Evolutionary conservation across 495 filamentous ascomycete species (phyloP).

Genomic region (Collariella sp.): DNA sequence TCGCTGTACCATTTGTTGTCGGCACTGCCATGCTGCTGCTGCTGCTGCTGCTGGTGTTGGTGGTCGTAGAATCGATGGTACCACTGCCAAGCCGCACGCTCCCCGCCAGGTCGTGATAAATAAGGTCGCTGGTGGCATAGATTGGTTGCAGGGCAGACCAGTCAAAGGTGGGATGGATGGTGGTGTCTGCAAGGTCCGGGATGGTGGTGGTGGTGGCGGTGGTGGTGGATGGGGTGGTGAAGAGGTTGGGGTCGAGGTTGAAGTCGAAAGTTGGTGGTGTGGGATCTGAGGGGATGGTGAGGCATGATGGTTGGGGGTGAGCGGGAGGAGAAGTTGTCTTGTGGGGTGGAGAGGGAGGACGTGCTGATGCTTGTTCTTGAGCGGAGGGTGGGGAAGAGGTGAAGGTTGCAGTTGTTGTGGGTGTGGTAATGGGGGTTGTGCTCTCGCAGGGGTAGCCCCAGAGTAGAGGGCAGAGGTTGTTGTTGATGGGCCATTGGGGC

Average conservation of each 20-base stretch:
- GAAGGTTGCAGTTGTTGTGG: not conserved
- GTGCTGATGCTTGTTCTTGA: not conserved
- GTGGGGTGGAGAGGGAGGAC: not conserved
- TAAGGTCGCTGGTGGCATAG: slow-evolving; percentile 45
- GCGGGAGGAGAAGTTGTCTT: not conserved
- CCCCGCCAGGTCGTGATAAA: slow-evolving; percentile 39
- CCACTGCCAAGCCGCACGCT: not conserved
- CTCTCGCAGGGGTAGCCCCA: not conserved
- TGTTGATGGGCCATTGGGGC: too few species aligned
- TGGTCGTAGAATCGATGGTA: too few species aligned
- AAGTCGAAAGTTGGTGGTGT: not conserved
- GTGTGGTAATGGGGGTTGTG: too few species aligned
- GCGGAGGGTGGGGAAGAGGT: not conserved
- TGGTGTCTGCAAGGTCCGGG: slow-evolving; percentile 14
- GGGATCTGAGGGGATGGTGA: not conserved
- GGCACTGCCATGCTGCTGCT: too few species aligned
- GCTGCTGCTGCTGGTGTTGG: slow-evolving; percentile 16
- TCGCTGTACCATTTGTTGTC: too few species aligned
- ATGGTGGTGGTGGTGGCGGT: not conserved
- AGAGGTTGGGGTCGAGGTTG: not conserved
- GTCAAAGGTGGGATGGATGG: slow-evolving; percentile 34
- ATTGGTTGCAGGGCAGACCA: slow-evolving; percentile 44
- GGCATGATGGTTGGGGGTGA: not conserved
- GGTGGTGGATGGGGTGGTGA: not conserved
- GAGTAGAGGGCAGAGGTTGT: not conserved